These are phyloP conservation scores for Cyclanthera cordifolia DNA, from an alignment of 306 rosid genomes.

Conservation along the genomic window DNA sequence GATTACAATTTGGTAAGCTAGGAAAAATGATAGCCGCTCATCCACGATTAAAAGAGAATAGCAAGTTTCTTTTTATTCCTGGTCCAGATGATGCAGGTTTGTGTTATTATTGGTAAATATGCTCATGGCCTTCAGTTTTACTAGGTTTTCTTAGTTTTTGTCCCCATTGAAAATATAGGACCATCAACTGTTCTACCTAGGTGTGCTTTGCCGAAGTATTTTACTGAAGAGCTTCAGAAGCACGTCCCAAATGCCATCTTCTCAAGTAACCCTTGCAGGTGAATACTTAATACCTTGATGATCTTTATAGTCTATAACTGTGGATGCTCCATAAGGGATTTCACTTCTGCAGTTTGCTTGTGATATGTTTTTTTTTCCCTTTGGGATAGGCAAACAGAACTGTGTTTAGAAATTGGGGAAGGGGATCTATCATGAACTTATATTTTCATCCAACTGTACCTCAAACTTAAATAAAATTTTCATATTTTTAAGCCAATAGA, in stretches of 20 bases:
- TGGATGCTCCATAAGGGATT: not conserved
- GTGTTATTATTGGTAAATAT: conserved; percentile 11
- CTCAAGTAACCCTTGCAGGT: conserved; percentile 95
- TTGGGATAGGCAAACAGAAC: not conserved
- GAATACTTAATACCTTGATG: conserved; percentile 8
- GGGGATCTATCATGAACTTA: too few species aligned
- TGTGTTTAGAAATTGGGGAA: not conserved
- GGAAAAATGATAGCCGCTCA: conserved; percentile 68
- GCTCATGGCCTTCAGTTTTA: not conserved
- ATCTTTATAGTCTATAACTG: conserved; percentile 11
- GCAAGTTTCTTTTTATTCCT: conserved; percentile 77
- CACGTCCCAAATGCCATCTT: conserved; percentile 74
- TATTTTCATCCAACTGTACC: too few species aligned
- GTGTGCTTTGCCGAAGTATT: conserved; percentile 65
- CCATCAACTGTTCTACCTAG: conserved; percentile 73
- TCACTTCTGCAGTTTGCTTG: not conserved
- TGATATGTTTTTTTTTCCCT: not conserved
- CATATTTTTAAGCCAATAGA: too few species aligned
- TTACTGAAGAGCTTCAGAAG: conserved; percentile 69
- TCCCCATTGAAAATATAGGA: conserved; percentile 28
- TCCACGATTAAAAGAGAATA: conserved; percentile 51
- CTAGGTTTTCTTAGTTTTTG: not conserved
- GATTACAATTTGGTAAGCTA: conserved; percentile 72
- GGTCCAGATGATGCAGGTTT: conserved; percentile 95
- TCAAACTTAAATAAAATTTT: too few species aligned